Conservation (phyloP, 495 filamentous ascomycete species). For the Daldinia loculata region DNA sequence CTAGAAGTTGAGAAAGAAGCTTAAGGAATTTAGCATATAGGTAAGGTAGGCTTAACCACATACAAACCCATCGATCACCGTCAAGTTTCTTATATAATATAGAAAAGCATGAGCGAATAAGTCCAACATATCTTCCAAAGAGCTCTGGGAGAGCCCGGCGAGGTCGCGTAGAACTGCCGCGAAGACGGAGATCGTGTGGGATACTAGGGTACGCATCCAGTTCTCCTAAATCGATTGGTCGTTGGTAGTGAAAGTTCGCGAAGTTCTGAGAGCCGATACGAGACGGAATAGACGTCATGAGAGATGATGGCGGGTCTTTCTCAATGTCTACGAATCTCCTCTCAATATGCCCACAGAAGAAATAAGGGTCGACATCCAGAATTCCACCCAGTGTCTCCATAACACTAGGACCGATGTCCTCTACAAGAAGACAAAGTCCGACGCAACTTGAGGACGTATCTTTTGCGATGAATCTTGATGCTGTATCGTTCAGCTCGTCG, state of each 20-base stretch:
- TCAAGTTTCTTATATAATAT: constrained; percentile 7
- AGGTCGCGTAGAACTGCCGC: not conserved
- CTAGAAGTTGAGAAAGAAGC: not conserved
- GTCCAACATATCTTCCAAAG: constrained; percentile 8
- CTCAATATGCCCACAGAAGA: constrained; percentile 18
- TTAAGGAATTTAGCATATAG: too few species aligned
- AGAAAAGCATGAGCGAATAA: constrained; percentile 19
- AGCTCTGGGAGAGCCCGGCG: constrained; percentile 8
- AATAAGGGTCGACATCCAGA: constrained; percentile 17
- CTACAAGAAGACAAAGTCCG: constrained; percentile 13
- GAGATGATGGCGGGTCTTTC: constrained; percentile 2
- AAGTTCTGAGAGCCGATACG: constrained; percentile 3
- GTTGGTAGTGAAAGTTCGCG: constrained; percentile 17
- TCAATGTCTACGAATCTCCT: constrained; percentile 12
- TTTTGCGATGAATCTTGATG: not conserved
- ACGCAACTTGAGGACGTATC: not conserved
- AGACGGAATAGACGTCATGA: constrained; percentile 15
- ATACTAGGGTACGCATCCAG: not conserved
- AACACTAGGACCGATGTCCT: constrained; percentile 11
- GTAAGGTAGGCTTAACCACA: not conserved
- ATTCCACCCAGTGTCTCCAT: constrained; percentile 2
- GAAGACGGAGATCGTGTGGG: constrained; percentile 5
- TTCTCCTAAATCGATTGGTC: constrained; percentile 18
- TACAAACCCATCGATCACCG: constrained; percentile 12
- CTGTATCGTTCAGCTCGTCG: not conserved